Evolutionary conservation across 1,284 basidiomycete genomes (phyloP), one percentile per base, ranked within the genome.

Genomic region (Malassezia furfur): DNA sequence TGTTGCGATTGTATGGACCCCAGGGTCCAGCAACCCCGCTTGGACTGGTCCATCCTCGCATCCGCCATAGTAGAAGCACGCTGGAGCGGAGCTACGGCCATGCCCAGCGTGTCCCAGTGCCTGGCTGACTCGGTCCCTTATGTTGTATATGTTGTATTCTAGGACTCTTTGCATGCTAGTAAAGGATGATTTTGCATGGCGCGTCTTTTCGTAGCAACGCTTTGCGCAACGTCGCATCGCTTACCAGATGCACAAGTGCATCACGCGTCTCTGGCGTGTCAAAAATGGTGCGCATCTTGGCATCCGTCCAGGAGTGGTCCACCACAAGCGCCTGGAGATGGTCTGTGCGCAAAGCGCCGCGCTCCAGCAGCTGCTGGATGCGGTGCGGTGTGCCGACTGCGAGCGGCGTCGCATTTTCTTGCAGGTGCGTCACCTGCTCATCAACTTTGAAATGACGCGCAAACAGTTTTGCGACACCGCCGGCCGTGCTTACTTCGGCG

Each of bases 391-490:
- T 72, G 30, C 69, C 69, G 12, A 64, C 62, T 25, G 68, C 68
- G 3, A 70, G 46, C 15, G 69, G 69, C 14, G 61, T 52, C 10
- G 57, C 56, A 25, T 68, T 59, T 10, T 61, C 52, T 25, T 54
- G 41, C n/a, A 72, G 61, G 60, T 62, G 70, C n/a, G 57, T 50
- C 34, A 57, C 61, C 44, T 70, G 68, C 48, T 65, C 66, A 50
- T 65, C 60, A 41, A 67, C 54, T 57, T 72, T 72, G 38, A 72
- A 72, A 47, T 72, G 69, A 19, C 69, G 66, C 30, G 69, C 68
- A 59, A 72, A 72, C 22, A 72, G 63, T 57, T 72, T 72, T 22
- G 63, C 69, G 0, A 72, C 69, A 8, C 28, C 32, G 22, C 34
- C 30, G 9, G 17, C 39, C 28, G n/a, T 37, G 19, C 19, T n/a